Base-by-base conservation (phyloP, 176 grass and related monocot genomes). In the Musa beccarii region DNA sequence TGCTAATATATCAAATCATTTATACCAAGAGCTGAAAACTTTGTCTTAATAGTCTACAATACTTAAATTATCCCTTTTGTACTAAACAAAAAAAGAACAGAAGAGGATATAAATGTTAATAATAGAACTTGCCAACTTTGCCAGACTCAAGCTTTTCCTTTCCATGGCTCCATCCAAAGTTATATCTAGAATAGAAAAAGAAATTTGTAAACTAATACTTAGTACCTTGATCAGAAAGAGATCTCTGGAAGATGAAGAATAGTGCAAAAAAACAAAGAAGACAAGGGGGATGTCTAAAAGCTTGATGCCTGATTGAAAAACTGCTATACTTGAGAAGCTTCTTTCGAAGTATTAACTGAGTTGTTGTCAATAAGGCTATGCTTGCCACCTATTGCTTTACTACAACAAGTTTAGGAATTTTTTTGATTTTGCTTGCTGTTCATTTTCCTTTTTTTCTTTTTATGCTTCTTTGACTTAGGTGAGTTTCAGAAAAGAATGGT, bases 151-250 rank as follows among this genome's bases (percentile, higher is more conserved):
- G 72, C 72, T 83, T 87, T 75, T 93, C 94, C 83, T 91, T 98
- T 75, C 90, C 94, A 85, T 98, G 94, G 68, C 94, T 98, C 90
- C 94, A 98, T 43, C 94, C 94, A 64, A 98, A 98, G 75, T 73
- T 98, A 84, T 87, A 98, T 26, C 94, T 98, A 69, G 17, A 70
- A 66, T 29, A 69, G 23, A 49, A 53, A 75, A 51, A 75, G 61
- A 21, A 23, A 17, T 51, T 52, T 22, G 28, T 16, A 34, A 11
- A 57, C 17, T 57, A 57, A 57, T 17, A 50, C 13, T 69, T 43
- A 2, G 15, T 50, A 1, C 49, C 17, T 51, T 69, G 3, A 51
- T 51, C 16, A 70, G 12, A 70, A 70, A 70, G 8, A 51, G 17
- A 20, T 70, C 5, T 70, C 68, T 49, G 20, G 1, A 51, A 68